These are phyloP conservation scores for Paraphaeosphaeria minitans DNA, from an alignment of 2,329 filamentous ascomycete species.

Conservation along the genomic window DNA sequence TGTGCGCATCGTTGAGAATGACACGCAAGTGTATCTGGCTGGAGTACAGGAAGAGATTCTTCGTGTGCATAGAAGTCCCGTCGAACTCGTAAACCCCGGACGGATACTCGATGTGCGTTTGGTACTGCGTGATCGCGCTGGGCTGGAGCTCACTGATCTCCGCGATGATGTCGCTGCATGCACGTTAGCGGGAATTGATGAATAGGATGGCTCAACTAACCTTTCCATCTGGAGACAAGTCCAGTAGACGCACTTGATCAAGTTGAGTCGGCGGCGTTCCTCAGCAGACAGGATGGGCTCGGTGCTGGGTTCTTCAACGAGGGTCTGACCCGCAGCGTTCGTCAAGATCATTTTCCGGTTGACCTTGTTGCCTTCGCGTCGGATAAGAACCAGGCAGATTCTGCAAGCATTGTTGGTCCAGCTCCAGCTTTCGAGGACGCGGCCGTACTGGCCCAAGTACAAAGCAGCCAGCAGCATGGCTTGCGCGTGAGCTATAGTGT, in stretches of 20 bases:
- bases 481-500: conserved; percentile 82
- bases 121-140: conserved; percentile 63
- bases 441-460: conserved; percentile 85
- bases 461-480: conserved; percentile 82
- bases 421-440: conserved; percentile 83
- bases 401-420: conserved; percentile 68
- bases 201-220: conserved; percentile 49
- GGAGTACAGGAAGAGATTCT: conserved; percentile 62
- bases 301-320: conserved; percentile 21
- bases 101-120: conserved; percentile 69
- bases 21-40: conserved; percentile 66
- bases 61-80: conserved; percentile 40
- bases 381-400: conserved; percentile 72
- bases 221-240: conserved; percentile 92
- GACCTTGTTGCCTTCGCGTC: conserved; percentile 1
- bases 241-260: conserved; percentile 76
- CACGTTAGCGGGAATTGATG: conserved; percentile 11
- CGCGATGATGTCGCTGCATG: conserved; percentile 81
- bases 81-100: conserved; percentile 58
- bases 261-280: conserved; percentile 43
- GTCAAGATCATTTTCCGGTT: conserved; percentile 28
- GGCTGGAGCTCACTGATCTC: conserved; percentile 71
- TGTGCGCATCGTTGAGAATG: conserved; percentile 61
- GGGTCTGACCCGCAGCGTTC: conserved; percentile 24
- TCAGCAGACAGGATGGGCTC: conserved; percentile 22